A percentile compares a stretch with the other conserved stretches of the same genome.
Evolutionary conservation across 495 filamentous ascomycete genomes (phyloP).

Genomic region (Xylaria venustula): DNA sequence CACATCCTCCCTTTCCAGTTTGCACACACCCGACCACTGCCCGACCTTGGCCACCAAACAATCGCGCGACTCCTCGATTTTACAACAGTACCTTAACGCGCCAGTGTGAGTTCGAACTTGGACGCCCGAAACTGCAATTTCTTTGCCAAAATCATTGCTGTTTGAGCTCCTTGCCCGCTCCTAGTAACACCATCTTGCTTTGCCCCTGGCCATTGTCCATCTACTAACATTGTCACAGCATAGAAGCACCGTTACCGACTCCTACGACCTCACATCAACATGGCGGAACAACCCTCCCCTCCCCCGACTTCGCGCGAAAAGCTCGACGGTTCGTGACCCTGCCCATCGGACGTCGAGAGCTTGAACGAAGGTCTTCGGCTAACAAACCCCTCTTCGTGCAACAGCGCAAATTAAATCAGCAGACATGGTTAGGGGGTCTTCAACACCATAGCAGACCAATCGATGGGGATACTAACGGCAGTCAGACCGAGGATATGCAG

Average conservation of each 20-base stretch:
- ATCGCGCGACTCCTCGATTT: too few relatives aligned
- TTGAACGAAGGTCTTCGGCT: constrained; percentile 8
- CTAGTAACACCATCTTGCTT: neutral
- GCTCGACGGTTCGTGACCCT: constrained; percentile 29
- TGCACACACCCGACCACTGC: neutral
- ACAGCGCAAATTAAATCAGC: constrained; percentile 93
- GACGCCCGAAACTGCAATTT: too few relatives aligned
- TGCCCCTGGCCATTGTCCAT: too few relatives aligned
- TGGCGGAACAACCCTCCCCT: constrained; percentile 30
- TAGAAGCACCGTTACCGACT: neutral
- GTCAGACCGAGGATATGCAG: constrained; percentile 93
- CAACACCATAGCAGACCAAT: neutral
- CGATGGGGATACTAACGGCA: neutral
- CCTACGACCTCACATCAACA: constrained; percentile 2
- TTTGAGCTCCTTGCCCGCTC: too few relatives aligned
- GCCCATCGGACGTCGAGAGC: neutral
- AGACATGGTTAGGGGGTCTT: constrained; percentile 77
- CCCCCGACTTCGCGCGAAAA: constrained; percentile 26
- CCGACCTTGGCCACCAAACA: too few relatives aligned
- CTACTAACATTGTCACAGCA: neutral
- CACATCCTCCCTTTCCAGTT: neutral
- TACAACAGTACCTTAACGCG: too few relatives aligned
- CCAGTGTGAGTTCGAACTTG: too few relatives aligned
- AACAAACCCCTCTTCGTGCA: constrained; percentile 10
- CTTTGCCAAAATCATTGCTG: too few relatives aligned